These are phyloP conservation scores for Fistulinella prunicolor DNA, from an alignment of 768 basidiomycete species.

Conservation along the genomic window DNA sequence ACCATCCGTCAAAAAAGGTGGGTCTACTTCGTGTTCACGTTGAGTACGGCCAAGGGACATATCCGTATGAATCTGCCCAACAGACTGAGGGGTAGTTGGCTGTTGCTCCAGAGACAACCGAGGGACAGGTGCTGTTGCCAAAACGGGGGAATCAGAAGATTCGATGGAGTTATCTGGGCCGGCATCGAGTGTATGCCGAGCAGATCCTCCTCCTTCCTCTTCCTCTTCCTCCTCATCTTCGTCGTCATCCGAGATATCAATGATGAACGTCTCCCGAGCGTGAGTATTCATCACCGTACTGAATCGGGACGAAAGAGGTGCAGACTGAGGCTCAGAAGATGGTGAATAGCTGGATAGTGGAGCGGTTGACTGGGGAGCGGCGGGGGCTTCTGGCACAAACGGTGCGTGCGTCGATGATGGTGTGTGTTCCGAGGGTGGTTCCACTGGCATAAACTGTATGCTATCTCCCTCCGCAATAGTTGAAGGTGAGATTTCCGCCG, in stretches of 20 bases:
- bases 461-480: background rate
- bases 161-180: background rate
- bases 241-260: slow-evolving; percentile 33
- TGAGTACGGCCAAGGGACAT: slow-evolving; percentile 11
- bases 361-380: background rate
- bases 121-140: background rate
- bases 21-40: slow-evolving; percentile 37
- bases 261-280: slow-evolving; percentile 27
- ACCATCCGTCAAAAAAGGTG: slow-evolving; percentile 63
- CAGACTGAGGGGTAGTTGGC: slow-evolving; percentile 1
- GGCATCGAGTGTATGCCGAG: background rate
- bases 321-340: slow-evolving; percentile 3
- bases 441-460: slow-evolving; percentile 3
- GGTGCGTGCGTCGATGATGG: background rate
- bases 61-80: slow-evolving; percentile 3
- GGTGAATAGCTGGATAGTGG: background rate
- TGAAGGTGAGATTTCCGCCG: background rate
- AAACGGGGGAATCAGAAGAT: background rate
- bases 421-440: background rate
- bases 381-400: slow-evolving; percentile 8
- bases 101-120: slow-evolving; percentile 5
- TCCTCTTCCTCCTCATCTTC: slow-evolving; percentile 24
- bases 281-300: slow-evolving; percentile 23
- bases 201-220: slow-evolving; percentile 14
- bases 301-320: slow-evolving; percentile 23